These are phyloP conservation scores for Allium cepa DNA, from an alignment of 106 monocot species.

Conservation along the genomic window DNA sequence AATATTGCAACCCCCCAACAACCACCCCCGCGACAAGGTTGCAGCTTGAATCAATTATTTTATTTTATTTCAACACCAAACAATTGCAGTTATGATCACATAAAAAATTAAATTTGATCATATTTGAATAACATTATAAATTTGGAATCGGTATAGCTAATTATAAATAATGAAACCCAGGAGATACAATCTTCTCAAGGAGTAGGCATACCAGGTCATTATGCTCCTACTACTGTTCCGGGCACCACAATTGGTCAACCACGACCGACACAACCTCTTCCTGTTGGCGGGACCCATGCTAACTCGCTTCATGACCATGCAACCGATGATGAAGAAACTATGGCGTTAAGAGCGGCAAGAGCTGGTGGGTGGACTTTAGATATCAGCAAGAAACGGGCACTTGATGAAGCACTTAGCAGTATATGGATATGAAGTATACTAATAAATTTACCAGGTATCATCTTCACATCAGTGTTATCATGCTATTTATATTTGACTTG, in stretches of 20 bases:
- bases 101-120: too few species aligned
- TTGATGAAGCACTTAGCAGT: conserved; percentile 83
- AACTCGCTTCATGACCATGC: conserved; percentile 34
- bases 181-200: conserved; percentile 16
- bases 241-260: conserved; percentile 54
- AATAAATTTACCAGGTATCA: too few species aligned
- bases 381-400: conserved; percentile 57
- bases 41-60: too few species aligned
- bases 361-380: conserved; percentile 89
- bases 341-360: conserved; percentile 45
- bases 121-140: too few species aligned
- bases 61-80: too few species aligned
- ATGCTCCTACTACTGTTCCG: conserved; percentile 56
- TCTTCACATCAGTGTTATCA: too few species aligned
- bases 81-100: too few species aligned
- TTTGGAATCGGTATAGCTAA: background rate
- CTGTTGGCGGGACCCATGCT: conserved; percentile 16
- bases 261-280: conserved; percentile 65
- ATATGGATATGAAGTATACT: conserved; percentile 45
- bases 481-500: too few species aligned
- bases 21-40: too few species aligned
- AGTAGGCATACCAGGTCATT: conserved; percentile 49
- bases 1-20: too few species aligned
- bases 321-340: conserved; percentile 57
- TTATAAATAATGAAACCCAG: background rate